Conservation (phyloP, 257 asterid species). For the Petunia secreta region DNA sequence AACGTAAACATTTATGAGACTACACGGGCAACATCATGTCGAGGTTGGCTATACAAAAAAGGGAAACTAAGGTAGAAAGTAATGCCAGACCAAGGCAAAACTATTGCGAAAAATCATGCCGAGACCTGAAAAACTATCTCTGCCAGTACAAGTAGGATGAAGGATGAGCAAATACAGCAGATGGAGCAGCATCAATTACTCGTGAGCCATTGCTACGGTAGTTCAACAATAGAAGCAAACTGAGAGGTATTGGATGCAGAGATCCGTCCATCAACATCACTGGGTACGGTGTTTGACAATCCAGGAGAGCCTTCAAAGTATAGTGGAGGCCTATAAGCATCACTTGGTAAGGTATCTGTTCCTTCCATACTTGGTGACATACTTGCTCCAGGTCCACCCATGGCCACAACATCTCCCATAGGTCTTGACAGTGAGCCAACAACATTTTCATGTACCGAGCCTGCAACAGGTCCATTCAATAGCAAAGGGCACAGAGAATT, state of each 20-base stretch:
- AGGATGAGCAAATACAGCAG: slow-evolving; percentile 33
- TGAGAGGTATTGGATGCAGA: slow-evolving; percentile 38
- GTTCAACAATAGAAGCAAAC: slow-evolving; percentile 59
- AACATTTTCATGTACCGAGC: neutral
- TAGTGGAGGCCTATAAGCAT: no score
- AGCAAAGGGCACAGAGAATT: neutral
- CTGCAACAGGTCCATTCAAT: neutral
- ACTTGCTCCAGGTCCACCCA: slow-evolving; percentile 39
- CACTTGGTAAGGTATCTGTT: no score
- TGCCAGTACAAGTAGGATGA: slow-evolving; percentile 50
- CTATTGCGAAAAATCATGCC: no score
- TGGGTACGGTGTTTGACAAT: no score
- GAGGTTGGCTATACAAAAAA: slow-evolving; percentile 6
- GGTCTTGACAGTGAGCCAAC: neutral
- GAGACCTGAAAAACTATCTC: neutral
- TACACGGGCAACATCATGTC: neutral
- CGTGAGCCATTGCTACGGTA: slow-evolving; percentile 35
- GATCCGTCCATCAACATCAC: no score
- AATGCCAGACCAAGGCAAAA: neutral
- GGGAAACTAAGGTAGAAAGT: slow-evolving; percentile 10
- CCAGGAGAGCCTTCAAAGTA: no score
- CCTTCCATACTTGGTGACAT: neutral
- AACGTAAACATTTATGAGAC: slow-evolving; percentile 7
- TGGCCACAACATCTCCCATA: slow-evolving; percentile 22
- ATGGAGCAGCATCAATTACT: slow-evolving; percentile 23